phyloP scores from a whole-genome alignment of 805 yeast genomes.

The Kodamaea kakaduensis region DNA sequence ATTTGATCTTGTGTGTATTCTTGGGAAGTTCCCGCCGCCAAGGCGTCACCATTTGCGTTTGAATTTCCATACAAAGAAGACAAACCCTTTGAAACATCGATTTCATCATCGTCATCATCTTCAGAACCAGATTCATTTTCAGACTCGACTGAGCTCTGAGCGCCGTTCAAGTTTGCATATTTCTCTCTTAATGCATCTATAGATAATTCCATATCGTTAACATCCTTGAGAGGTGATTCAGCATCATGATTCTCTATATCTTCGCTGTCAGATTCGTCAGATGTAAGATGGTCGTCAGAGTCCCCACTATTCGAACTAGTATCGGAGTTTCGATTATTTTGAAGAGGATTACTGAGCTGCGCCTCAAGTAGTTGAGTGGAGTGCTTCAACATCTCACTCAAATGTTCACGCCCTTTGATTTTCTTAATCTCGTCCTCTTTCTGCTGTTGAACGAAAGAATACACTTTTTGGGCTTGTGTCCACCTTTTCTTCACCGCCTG shows the following conservation, averaged over 20 bases:
- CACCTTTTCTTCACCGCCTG: conserved; percentile 87
- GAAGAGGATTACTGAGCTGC: conserved; percentile 49
- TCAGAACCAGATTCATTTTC: conserved; percentile 12
- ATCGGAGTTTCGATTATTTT: neutral
- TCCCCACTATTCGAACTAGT: conserved; percentile 8
- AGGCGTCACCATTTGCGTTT: conserved; percentile 4
- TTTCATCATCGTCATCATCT: conserved; percentile 12
- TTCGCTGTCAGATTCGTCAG: conserved; percentile 22
- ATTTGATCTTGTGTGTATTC: conserved; percentile 35
- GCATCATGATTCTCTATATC: conserved; percentile 10
- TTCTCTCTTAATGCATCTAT: conserved; percentile 55
- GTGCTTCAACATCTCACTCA: conserved; percentile 83
- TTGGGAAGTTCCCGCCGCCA: neutral
- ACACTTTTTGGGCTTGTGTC: conserved; percentile 84
- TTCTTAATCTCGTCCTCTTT: conserved; percentile 78
- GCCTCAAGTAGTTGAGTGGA: conserved; percentile 88
- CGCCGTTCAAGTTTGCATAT: conserved; percentile 43
- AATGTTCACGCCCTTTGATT: conserved; percentile 78
- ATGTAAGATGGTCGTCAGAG: conserved; percentile 19
- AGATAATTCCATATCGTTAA: conserved; percentile 46
- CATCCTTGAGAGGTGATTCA: conserved; percentile 5
- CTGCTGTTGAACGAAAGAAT: conserved; percentile 64
- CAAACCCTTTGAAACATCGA: conserved; percentile 18
- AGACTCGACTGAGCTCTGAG: conserved; percentile 15
- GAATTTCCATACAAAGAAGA: conserved; percentile 18